phyloP scores from a whole-genome alignment of 441 rosid genomes.

The Pelargonium australe region DNA sequence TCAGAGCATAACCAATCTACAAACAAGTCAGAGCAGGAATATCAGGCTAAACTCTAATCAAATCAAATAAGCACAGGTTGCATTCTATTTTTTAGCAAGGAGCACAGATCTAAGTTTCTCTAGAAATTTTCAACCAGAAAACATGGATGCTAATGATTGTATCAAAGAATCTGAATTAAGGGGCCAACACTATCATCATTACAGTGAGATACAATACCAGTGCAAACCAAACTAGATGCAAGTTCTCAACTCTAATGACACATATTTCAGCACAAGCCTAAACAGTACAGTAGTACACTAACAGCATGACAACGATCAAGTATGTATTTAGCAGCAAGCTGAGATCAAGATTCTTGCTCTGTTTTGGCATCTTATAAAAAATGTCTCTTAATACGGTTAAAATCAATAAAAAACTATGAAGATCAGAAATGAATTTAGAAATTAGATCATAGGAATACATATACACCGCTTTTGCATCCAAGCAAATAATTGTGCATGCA shows the following conservation, averaged over 20 bases:
- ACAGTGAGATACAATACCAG: not conserved
- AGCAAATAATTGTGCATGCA: not conserved
- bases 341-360: not conserved
- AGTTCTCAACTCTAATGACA: not conserved
- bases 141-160: not conserved
- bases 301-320: not conserved
- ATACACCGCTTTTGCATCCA: not conserved
- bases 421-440: not conserved
- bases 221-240: not conserved
- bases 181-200: constrained; percentile 5
- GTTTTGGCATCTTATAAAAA: not conserved
- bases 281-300: not conserved
- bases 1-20: not conserved
- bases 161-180: not conserved
- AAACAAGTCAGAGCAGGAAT: not conserved
- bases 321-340: not conserved
- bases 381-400: not conserved
- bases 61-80: not conserved
- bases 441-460: not conserved
- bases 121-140: not conserved
- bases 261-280: not conserved
- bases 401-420: not conserved
- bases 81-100: not conserved
- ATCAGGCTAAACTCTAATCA: not conserved
- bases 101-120: not conserved